These are phyloP conservation scores for Stemphylium beticola DNA, from an alignment of 2,329 filamentous ascomycete species.

Conservation along the genomic window DNA sequence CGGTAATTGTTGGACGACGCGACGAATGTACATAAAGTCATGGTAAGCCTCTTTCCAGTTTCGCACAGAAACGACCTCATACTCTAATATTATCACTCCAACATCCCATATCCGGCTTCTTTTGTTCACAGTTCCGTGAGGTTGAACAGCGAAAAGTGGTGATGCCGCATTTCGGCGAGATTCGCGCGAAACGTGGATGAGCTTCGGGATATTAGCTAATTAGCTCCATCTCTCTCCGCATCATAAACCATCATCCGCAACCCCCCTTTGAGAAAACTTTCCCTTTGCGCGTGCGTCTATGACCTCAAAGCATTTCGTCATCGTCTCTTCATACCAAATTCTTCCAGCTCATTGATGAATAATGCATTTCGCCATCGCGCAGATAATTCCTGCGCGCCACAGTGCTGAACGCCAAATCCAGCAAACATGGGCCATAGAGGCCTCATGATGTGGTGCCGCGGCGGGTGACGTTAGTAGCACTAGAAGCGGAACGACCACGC, in stretches of 20 bases:
- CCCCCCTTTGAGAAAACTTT: neutral
- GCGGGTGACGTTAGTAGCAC: neutral
- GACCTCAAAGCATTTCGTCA: no score
- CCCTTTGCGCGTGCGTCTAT: no score
- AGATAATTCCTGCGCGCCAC: neutral
- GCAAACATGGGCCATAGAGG: neutral
- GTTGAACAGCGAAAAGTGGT: neutral
- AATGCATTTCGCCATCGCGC: neutral
- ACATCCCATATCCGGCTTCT: no score
- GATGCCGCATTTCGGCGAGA: slow-evolving; percentile 12
- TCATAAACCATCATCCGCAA: neutral
- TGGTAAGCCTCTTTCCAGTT: no score
- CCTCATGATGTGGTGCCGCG: slow-evolving; percentile 1
- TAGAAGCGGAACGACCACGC: slow-evolving; percentile 2
- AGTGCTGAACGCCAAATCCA: neutral
- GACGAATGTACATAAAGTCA: no score
- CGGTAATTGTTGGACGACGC: no score
- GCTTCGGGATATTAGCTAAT: slow-evolving; percentile 16
- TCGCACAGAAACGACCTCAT: neutral
- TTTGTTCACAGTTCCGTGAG: no score
- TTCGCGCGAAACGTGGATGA: slow-evolving; percentile 15
- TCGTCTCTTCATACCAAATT: no score
- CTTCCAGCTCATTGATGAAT: neutral
- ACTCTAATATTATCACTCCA: neutral
- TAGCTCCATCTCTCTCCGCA: slow-evolving; percentile 6